These are phyloP conservation scores for Plenodomus tracheiphilus DNA, from an alignment of 2,329 filamentous ascomycete genomes.

Conservation along the genomic window DNA sequence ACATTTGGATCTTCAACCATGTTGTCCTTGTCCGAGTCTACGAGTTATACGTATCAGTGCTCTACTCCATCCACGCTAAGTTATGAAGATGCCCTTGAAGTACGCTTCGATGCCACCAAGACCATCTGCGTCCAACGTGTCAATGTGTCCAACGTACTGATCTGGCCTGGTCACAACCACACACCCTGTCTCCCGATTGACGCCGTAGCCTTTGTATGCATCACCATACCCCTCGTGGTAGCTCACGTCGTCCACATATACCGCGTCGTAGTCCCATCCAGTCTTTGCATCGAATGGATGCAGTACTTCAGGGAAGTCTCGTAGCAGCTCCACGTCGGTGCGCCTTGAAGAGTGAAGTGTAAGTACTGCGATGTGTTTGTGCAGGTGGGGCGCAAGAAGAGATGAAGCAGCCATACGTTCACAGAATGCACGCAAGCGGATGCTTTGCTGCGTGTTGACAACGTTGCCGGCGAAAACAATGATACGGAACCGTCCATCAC, in stretches of 20 bases:
- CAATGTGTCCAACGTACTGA: slow-evolving; percentile 62
- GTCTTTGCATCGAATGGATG: slow-evolving; percentile 47
- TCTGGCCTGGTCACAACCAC: slow-evolving; percentile 67
- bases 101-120: slow-evolving; percentile 34
- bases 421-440: slow-evolving; percentile 55
- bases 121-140: slow-evolving; percentile 40
- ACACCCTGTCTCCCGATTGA: slow-evolving; percentile 60
- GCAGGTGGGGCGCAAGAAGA: slow-evolving; percentile 52
- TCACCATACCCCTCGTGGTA: slow-evolving; percentile 50
- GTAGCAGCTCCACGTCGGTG: slow-evolving; percentile 47
- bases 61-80: background rate
- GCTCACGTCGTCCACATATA: slow-evolving; percentile 52
- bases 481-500: slow-evolving; percentile 63
- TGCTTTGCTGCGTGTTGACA: slow-evolving; percentile 47
- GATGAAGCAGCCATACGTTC: slow-evolving; percentile 43
- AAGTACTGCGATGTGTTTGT: slow-evolving; percentile 62
- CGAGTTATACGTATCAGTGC: no score
- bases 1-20: no score
- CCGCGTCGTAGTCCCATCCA: slow-evolving; percentile 49
- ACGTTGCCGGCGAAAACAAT: slow-evolving; percentile 67
- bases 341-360: slow-evolving; percentile 62
- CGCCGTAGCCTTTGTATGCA: slow-evolving; percentile 61
- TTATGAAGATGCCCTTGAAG: slow-evolving; percentile 34
- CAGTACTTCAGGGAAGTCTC: slow-evolving; percentile 49
- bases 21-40: no score